phyloP scores from a whole-genome alignment of 345 rosid species.

The Lepidium aucheri region DNA sequence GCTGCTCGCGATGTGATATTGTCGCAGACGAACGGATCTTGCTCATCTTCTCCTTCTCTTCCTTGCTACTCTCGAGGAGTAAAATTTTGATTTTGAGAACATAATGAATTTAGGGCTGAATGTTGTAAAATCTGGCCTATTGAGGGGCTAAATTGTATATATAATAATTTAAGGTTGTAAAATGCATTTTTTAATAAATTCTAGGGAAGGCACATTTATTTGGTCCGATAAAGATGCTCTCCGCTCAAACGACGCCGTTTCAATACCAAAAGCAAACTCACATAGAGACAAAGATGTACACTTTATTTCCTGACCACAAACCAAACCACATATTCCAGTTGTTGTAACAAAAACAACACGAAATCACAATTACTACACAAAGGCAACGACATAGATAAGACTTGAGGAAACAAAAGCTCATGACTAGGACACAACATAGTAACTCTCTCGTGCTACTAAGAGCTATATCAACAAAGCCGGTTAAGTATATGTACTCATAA shows the following conservation, averaged over 20 bases:
- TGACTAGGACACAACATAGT: not conserved
- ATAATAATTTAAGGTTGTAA: not conserved
- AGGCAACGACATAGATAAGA: conserved; percentile 7
- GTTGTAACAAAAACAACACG: not conserved
- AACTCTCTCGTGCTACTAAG: conserved; percentile 10
- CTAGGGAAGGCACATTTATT: not conserved
- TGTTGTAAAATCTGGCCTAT: not conserved
- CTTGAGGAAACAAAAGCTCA: not conserved
- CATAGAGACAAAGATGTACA: not conserved
- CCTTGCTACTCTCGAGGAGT: conserved; percentile 21
- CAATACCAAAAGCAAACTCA: not conserved
- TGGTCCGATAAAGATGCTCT: not conserved
- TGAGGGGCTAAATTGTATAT: not conserved
- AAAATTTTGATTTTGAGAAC: conserved; percentile 7
- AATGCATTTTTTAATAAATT: not conserved
- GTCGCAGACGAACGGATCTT: conserved; percentile 41
- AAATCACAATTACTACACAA: not conserved
- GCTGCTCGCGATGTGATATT: conserved; percentile 44
- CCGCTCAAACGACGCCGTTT: not conserved
- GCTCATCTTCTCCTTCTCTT: conserved; percentile 22
- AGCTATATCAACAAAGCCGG: conserved; percentile 21
- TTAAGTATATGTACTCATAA: not conserved
- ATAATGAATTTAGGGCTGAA: conserved; percentile 10
- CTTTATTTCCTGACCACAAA: not conserved
- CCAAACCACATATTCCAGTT: not conserved